Base-by-base conservation (phyloP, 2,329 filamentous ascomycete genomes). In the Dactylella cylindrospora region DNA sequence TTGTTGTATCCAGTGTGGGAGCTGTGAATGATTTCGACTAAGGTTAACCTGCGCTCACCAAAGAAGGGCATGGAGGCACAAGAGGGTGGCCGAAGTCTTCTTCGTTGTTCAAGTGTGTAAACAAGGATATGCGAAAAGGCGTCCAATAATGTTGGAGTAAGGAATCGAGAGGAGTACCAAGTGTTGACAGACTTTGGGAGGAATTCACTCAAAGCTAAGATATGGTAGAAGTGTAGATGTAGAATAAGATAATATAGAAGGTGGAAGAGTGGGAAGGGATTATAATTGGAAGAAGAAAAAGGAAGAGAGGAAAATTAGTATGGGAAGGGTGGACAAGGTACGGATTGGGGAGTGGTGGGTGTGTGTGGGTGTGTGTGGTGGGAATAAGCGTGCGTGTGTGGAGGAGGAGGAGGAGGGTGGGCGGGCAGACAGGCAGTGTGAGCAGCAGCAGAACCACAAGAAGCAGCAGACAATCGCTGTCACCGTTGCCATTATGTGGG, bases 281-380 rank as follows among this genome's bases (percentile, higher is more conserved):
- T 36, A 65, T 64, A 64, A 67, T 66, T 59, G 66, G 65, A 67
- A 65, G 65, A 52, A 39, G 46, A 54, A 51, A 54, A 57, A 40
- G 51, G 53, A 41, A 43, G 33, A 44, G 47, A 44, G 52, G 57
- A 49, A 57, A 36, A 25, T 46, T 33, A 51, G 31, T 51, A 33
- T 45, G 36, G 20, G 44, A n/a, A 35, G 12, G 17, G 12, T 13
- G 17, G 12, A n/a, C n/a, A 35, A n/a, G 31, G 17, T 26, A 43
- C 38, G 3, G 17, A 22, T 31, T 20, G 26, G 31, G n/a, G 31
- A 19, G 39, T 31, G 8, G 7, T 26, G 6, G 2, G 15, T 31
- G 23, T 44, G 40, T 32, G 17, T 28, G 26, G 29, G 12, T 22
- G 19, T 39, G 36, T 52, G 38, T 52, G 36, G 35, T 51, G 36